Evolutionary conservation across 2,329 filamentous ascomycete genomes (phyloP).

Genomic region (Alternaria gansuensis): DNA sequence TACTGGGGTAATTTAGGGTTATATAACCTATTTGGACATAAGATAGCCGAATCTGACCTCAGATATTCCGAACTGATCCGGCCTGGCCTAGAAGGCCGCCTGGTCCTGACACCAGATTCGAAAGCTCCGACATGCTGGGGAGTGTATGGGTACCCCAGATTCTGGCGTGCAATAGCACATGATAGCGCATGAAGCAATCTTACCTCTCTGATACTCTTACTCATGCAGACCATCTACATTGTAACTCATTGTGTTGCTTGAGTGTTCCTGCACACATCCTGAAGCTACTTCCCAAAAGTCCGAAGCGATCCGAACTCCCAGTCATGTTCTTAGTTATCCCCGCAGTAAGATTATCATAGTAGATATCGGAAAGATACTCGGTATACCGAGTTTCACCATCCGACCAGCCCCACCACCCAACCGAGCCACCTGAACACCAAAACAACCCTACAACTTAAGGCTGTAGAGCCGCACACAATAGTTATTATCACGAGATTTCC

Average conservation of each 20-base stretch:
- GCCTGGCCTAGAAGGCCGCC: no score
- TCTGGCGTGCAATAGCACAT: slow-evolving; percentile 1
- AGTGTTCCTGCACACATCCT: slow-evolving; percentile 16
- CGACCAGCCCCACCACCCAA: no score
- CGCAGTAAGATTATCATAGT: slow-evolving; percentile 15
- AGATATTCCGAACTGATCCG: no score
- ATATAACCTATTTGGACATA: no score
- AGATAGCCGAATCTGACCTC: no score
- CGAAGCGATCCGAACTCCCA: slow-evolving; percentile 11
- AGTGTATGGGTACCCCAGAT: not conserved
- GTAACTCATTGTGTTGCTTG: not conserved
- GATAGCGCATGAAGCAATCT: not conserved
- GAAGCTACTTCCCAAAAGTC: not conserved
- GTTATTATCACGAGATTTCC: no score
- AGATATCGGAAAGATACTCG: slow-evolving; percentile 40
- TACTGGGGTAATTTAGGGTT: no score
- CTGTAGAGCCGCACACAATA: no score
- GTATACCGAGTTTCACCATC: no score
- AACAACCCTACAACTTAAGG: no score
- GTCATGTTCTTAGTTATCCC: slow-evolving; percentile 21
- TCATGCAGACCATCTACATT: slow-evolving; percentile 4
- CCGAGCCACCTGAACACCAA: no score
- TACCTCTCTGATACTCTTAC: not conserved
- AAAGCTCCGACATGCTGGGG: not conserved
- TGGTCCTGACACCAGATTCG: no score